Evolutionary conservation across 2,329 filamentous ascomycete genomes (phyloP).

Genomic region (Pseudodiploospora longispora): DNA sequence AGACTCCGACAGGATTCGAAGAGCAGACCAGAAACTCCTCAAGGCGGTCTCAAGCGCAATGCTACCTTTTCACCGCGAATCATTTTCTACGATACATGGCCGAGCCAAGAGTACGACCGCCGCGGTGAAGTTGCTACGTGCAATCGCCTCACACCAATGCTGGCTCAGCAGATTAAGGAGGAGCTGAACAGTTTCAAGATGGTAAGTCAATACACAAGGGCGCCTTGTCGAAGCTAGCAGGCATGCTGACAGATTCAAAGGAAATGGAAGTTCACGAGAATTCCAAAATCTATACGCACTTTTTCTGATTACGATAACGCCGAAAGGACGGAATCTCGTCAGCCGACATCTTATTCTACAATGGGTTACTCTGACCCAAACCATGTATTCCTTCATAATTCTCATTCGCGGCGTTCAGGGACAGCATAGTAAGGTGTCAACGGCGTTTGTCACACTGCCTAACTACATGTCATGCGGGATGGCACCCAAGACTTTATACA

Average conservation of each 20-base stretch:
- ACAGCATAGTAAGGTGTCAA: conserved; percentile 52
- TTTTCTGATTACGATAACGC: conserved; percentile 66
- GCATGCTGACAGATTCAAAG: conserved; percentile 35
- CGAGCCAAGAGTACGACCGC: conserved; percentile 89
- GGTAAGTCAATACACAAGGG: conserved; percentile 26
- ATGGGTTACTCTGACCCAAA: conserved; percentile 16
- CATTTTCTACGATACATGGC: conserved; percentile 95
- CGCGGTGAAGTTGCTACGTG: conserved; percentile 94
- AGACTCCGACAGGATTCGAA: conserved; percentile 68
- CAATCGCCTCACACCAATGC: conserved; percentile 92
- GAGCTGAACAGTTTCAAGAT: conserved; percentile 99
- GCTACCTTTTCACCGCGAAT: conserved; percentile 85
- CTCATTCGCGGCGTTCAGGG: conserved; percentile 43
- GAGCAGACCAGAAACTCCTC: conserved; percentile 73
- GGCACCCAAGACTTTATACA: conserved; percentile 28
- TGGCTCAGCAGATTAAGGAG: conserved; percentile 98
- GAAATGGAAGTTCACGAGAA: conserved; percentile 99
- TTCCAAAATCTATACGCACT: conserved; percentile 99
- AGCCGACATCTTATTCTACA: conserved; percentile 17
- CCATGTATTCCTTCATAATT: conserved; percentile 46
- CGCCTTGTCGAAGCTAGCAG: not conserved
- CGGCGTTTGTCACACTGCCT: conserved; percentile 39
- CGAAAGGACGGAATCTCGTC: conserved; percentile 13
- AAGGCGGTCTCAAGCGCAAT: conserved; percentile 53
- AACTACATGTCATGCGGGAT: conserved; percentile 27